Evolutionary conservation across 2,329 filamentous ascomycete genomes (phyloP).

Genomic region (Trichophyton equinum): DNA sequence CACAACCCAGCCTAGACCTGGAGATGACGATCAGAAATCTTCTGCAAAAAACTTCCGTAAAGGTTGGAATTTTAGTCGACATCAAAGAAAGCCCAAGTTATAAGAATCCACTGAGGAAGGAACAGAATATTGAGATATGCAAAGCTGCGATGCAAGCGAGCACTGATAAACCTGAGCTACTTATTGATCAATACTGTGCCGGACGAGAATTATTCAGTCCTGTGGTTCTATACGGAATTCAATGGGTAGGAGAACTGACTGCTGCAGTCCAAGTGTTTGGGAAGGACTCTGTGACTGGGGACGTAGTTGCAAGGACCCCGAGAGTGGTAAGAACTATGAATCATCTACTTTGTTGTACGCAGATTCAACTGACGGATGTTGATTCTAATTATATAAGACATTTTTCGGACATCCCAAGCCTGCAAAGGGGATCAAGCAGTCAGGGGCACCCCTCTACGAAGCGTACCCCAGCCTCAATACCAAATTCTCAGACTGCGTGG

Average conservation of each 20-base stretch:
- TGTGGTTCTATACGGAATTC: background rate
- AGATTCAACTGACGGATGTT: background rate
- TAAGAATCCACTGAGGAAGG: background rate
- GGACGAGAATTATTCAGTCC: background rate
- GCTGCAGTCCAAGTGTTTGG: conserved; percentile 4
- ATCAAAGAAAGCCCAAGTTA: background rate
- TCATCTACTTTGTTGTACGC: background rate
- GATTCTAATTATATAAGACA: background rate
- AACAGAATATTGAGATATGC: background rate
- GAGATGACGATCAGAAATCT: background rate
- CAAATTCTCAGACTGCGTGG: too few relatives aligned
- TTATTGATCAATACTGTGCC: background rate
- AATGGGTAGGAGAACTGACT: conserved; percentile 4
- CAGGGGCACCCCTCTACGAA: background rate
- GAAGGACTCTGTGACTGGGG: background rate
- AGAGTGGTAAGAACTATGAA: background rate
- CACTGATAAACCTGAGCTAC: background rate
- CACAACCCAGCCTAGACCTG: background rate
- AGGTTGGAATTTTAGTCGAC: background rate
- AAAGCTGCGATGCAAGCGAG: background rate
- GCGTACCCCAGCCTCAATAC: too few relatives aligned
- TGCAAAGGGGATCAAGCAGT: background rate
- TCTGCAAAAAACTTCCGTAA: background rate
- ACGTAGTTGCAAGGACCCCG: background rate
- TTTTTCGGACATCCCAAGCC: background rate